A percentile compares a stretch with the other conserved stretches of the same genome.
Conservation (phyloP, 164 flowering plant genomes). For the Sedum album region DNA sequence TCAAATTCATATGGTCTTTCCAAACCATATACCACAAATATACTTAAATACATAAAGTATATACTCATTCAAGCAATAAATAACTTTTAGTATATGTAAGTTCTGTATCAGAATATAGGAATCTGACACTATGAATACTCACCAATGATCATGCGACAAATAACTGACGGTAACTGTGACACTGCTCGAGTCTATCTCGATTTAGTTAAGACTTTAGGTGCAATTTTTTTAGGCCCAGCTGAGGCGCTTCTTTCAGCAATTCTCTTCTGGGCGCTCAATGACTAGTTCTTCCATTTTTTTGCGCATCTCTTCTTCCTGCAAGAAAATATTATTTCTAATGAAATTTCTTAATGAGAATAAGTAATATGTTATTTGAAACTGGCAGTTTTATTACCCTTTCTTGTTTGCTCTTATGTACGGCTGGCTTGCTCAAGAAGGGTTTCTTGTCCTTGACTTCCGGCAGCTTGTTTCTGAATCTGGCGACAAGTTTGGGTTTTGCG, state of each 20-base stretch:
- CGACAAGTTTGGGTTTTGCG: slow-evolving; percentile 24
- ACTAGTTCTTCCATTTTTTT: slow-evolving; percentile 19
- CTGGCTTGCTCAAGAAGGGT: slow-evolving; percentile 22
- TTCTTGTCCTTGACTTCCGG: slow-evolving; percentile 32
- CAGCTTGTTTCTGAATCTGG: slow-evolving; percentile 28
- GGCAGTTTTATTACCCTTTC: slow-evolving; percentile 33
- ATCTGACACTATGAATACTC: neutral
- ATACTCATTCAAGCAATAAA: neutral
- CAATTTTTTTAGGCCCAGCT: neutral
- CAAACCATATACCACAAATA: neutral
- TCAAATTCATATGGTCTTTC: neutral
- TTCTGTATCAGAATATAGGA: neutral
- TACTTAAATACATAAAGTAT: neutral
- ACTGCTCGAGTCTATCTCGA: neutral
- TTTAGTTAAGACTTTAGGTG: neutral
- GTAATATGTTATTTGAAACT: neutral
- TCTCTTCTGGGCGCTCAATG: slow-evolving; percentile 18
- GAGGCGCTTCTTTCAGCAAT: slow-evolving; percentile 21
- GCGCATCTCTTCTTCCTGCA: slow-evolving; percentile 20
- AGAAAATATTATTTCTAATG: too few species aligned
- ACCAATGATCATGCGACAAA: neutral
- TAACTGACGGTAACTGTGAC: neutral
- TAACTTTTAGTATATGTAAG: neutral
- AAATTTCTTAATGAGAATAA: too few species aligned
- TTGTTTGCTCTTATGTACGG: slow-evolving; percentile 34